Evolutionary conservation across 2,329 filamentous ascomycete species (phyloP).

Genomic region (Apiospora hydei): DNA sequence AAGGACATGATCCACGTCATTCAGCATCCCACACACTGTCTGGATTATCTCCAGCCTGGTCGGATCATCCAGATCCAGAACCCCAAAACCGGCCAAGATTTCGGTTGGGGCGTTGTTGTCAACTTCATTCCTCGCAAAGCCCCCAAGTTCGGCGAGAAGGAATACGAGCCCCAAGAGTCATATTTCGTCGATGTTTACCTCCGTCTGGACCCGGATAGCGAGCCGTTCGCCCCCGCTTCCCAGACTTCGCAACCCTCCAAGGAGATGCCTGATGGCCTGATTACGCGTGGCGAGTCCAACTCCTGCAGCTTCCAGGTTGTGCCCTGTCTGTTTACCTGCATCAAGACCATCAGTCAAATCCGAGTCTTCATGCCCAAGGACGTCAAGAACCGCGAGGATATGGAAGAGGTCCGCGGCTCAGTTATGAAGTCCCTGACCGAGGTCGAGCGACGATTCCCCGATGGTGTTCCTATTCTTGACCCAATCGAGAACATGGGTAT

Average conservation of each 20-base stretch:
- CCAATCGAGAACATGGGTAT: conserved; percentile 98
- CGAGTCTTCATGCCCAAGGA: conserved; percentile 85
- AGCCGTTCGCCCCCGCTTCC: conserved; percentile 48
- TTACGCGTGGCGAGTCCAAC: conserved; percentile 67
- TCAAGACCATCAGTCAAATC: conserved; percentile 85
- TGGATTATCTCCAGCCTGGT: conserved; percentile 87
- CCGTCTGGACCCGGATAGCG: conserved; percentile 59
- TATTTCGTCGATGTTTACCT: conserved; percentile 86
- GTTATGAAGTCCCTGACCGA: conserved; percentile 76
- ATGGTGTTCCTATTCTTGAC: conserved; percentile 87
- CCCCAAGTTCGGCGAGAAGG: conserved; percentile 71
- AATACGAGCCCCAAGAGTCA: conserved; percentile 76
- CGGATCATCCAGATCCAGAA: conserved; percentile 87
- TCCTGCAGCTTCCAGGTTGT: conserved; percentile 80
- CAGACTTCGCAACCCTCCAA: conserved; percentile 41
- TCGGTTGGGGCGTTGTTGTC: conserved; percentile 92
- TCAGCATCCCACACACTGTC: conserved; percentile 86
- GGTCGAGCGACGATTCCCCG: conserved; percentile 86
- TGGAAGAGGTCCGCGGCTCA: conserved; percentile 70
- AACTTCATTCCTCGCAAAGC: conserved; percentile 72
- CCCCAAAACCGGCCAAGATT: conserved; percentile 72
- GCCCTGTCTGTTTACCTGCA: conserved; percentile 83
- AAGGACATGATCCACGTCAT: conserved; percentile 92
- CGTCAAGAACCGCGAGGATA: conserved; percentile 70
- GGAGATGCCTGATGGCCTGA: conserved; percentile 69